Conservation (phyloP, 352 stramenopile species). For the Thraustotheca clavata region DNA sequence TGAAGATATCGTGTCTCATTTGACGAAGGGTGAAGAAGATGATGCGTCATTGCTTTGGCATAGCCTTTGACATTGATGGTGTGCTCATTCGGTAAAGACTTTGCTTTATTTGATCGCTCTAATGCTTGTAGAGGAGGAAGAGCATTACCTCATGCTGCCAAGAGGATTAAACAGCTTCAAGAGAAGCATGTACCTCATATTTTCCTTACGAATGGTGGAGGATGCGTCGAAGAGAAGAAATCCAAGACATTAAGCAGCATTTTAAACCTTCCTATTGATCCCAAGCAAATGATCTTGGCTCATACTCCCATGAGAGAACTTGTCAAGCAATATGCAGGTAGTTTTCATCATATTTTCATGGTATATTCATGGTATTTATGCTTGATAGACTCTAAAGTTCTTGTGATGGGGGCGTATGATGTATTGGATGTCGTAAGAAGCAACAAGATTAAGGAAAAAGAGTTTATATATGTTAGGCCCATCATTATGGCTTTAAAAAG, state of each 20-base stretch:
- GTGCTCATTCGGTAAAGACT: slow-evolving; percentile 70
- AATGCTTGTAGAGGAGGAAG: slow-evolving; percentile 38
- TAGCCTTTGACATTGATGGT: slow-evolving; percentile 89
- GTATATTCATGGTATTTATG: neutral
- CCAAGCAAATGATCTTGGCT: slow-evolving; percentile 73
- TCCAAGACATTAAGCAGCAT: slow-evolving; percentile 57
- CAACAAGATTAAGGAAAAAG: slow-evolving; percentile 27
- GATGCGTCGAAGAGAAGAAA: slow-evolving; percentile 80
- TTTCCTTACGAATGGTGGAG: slow-evolving; percentile 86
- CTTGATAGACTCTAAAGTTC: slow-evolving; percentile 54
- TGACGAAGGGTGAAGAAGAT: neutral
- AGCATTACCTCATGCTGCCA: slow-evolving; percentile 55
- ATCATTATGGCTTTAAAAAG: slow-evolving; percentile 78
- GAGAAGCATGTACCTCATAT: slow-evolving; percentile 69
- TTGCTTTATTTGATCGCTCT: neutral
- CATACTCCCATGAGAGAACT: slow-evolving; percentile 86
- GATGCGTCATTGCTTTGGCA: slow-evolving; percentile 51
- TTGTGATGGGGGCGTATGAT: slow-evolving; percentile 81
- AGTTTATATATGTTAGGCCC: neutral
- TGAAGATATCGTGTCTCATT: neutral
- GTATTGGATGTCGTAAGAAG: slow-evolving; percentile 75
- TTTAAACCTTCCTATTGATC: slow-evolving; percentile 54
- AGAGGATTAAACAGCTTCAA: slow-evolving; percentile 56
- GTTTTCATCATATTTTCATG: neutral
- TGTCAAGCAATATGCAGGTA: slow-evolving; percentile 45